Evolutionary conservation across 2,329 filamentous ascomycete species (phyloP).

Genomic region (Hypoxylon rubiginosum): DNA sequence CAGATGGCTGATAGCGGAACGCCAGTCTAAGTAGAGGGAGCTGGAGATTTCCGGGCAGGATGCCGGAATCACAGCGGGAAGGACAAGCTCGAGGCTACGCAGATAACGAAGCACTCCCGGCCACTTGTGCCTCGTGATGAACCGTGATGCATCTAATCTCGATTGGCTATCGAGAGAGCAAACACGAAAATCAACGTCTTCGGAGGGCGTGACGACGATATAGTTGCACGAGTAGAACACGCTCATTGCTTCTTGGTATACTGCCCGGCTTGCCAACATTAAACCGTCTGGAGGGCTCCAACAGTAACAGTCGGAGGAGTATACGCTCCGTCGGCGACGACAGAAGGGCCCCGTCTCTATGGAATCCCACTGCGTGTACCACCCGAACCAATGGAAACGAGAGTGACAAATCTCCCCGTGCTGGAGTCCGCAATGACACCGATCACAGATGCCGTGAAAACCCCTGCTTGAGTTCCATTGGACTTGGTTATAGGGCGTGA

Average conservation of each 20-base stretch:
- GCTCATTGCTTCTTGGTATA: conserved; percentile 24
- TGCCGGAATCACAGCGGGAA: not conserved
- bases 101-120: conserved; percentile 11
- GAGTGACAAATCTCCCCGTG: not conserved
- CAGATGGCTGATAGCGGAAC: conserved; percentile 12
- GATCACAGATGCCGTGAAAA: not conserved
- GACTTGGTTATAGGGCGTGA: conserved; percentile 39
- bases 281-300: conserved; percentile 9
- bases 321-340: conserved; percentile 1
- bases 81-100: conserved; percentile 21
- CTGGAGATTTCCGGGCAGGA: not conserved
- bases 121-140: conserved; percentile 15
- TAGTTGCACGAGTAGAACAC: conserved; percentile 23
- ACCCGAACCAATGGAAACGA: not conserved
- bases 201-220: conserved; percentile 2
- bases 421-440: not conserved
- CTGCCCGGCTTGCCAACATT: conserved; percentile 9
- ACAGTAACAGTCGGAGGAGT: conserved; percentile 21
- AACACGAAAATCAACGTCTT: not conserved
- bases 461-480: conserved; percentile 30
- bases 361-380: no score
- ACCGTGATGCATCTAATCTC: conserved; percentile 11
- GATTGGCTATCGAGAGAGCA: not conserved
- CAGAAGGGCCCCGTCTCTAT: not conserved
- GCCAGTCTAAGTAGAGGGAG: conserved; percentile 10